These are phyloP conservation scores for Saccharomyces mikatae DNA, from an alignment of 805 yeast species.

Conservation along the genomic window DNA sequence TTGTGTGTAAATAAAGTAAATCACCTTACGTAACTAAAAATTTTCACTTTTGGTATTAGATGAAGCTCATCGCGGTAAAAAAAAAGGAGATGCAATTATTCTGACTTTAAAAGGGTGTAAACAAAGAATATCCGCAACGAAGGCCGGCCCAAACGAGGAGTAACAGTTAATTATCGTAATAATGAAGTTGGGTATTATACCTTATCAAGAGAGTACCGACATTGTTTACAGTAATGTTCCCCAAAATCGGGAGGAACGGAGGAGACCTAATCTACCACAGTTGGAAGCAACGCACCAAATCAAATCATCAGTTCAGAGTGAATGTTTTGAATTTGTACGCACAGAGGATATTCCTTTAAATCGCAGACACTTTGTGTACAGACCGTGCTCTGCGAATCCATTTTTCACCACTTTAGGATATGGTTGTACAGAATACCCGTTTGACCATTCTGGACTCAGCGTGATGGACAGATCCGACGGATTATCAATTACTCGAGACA, in stretches of 20 bases:
- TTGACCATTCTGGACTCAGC: slow-evolving; percentile 31
- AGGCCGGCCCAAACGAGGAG: neutral
- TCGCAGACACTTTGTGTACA: slow-evolving; percentile 71
- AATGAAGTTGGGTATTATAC: slow-evolving; percentile 26
- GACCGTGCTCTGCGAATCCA: slow-evolving; percentile 69
- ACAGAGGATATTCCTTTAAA: slow-evolving; percentile 76
- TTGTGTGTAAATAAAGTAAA: neutral
- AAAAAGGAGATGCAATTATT: neutral
- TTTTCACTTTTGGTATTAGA: neutral
- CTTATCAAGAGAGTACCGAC: slow-evolving; percentile 24
- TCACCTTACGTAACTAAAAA: neutral
- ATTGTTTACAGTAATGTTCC: slow-evolving; percentile 10
- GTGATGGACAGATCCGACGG: slow-evolving; percentile 57
- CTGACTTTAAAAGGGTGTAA: neutral
- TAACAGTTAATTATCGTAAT: neutral
- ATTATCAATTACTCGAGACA: slow-evolving; percentile 34
- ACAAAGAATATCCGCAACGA: neutral
- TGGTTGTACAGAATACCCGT: slow-evolving; percentile 66
- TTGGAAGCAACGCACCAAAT: slow-evolving; percentile 13
- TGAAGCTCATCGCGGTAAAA: neutral
- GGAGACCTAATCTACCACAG: slow-evolving; percentile 19
- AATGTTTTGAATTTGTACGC: slow-evolving; percentile 11
- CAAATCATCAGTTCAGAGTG: neutral
- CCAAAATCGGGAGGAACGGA: neutral
- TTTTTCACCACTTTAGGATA: slow-evolving; percentile 49